Base-by-base conservation (phyloP, 2,329 filamentous ascomycete species). In the Exophiala sp. region DNA sequence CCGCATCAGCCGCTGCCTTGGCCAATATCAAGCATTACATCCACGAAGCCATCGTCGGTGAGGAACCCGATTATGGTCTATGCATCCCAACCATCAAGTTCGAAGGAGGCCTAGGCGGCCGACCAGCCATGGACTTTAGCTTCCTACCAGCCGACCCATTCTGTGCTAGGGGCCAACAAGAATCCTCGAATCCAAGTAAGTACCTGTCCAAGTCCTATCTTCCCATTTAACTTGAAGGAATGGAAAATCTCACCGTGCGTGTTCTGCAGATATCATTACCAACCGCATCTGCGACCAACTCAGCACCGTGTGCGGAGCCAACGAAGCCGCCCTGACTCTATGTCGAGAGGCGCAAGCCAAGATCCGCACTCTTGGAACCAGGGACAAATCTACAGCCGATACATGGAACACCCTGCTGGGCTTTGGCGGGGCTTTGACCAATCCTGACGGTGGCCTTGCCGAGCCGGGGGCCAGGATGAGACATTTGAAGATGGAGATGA, bases 211-310 rank as follows among this genome's bases (percentile, higher is more conserved):
- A 14, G n/a, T 13, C 35, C 8, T 19, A 42, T 45, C 44, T 38
- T 13, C 14, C 8, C 6, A 6, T 27, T 27, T 10, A 27, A 6
- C 24, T 27, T 27, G 6, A 5, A 27, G 5, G 24, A 5, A n/a
- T 10, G 24, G 24, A 27, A 6, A 5, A 27, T 27, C 24, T 27
- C 5, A 27, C 24, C n/a, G n/a, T n/a, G n/a, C n/a, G n/a, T n/a
- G 24, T 6, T 27, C 24, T 10, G 8, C 29, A 57, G 54, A 79
- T 70, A 85, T 85, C 72, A 86, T 86, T 72, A 83, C 81, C 64
- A 85, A 83, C 74, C 77, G 81, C 54, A 80, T 86, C 65, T 82
- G 79, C 67, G 82, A 86, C 66, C 80, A 85, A 70, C 74, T 86
- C 51, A 75, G 67, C 63, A 85, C 84, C 68, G 79, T 82, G 30